Evolutionary conservation across 2,329 filamentous ascomycete species (phyloP).

Genomic region (Paracoccidioides lutzii): DNA sequence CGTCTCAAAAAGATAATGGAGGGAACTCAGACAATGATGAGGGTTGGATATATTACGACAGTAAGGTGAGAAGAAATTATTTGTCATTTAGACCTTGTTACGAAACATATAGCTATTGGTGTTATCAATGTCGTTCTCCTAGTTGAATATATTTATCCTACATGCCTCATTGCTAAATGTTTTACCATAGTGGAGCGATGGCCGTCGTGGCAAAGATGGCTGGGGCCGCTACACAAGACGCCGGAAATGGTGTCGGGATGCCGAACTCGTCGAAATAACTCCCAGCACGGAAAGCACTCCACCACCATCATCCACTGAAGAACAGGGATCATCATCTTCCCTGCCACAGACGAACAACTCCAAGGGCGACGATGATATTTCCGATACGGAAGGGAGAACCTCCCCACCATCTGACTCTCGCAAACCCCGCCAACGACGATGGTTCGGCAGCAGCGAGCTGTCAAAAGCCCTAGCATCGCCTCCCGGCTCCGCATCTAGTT

Average conservation of each 20-base stretch:
- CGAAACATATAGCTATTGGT: neutral
- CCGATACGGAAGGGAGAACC: constrained; percentile 17
- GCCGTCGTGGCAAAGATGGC: constrained; percentile 69
- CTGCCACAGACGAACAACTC: constrained; percentile 15
- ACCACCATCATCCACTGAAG: constrained; percentile 28
- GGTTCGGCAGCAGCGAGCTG: constrained; percentile 19
- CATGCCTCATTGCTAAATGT: neutral
- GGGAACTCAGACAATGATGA: constrained; percentile 46
- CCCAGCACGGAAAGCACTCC: constrained; percentile 5
- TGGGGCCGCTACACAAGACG: constrained; percentile 92
- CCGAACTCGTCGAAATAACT: constrained; percentile 75
- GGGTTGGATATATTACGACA: constrained; percentile 97
- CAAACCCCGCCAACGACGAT: constrained; percentile 23
- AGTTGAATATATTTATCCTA: neutral
- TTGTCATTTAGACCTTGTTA: neutral
- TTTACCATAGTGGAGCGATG: constrained; percentile 63
- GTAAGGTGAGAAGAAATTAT: constrained; percentile 53
- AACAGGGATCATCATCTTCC: constrained; percentile 19
- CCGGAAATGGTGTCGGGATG: constrained; percentile 92
- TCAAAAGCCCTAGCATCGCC: constrained; percentile 4
- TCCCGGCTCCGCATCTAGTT: constrained; percentile 5
- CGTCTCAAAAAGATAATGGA: constrained; percentile 34
- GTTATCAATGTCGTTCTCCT: constrained; percentile 1
- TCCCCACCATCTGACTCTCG: constrained; percentile 18
- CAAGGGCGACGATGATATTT: constrained; percentile 9